Conservation (phyloP, 2,329 filamentous ascomycete species). For the Sporothrix pallida region DNA sequence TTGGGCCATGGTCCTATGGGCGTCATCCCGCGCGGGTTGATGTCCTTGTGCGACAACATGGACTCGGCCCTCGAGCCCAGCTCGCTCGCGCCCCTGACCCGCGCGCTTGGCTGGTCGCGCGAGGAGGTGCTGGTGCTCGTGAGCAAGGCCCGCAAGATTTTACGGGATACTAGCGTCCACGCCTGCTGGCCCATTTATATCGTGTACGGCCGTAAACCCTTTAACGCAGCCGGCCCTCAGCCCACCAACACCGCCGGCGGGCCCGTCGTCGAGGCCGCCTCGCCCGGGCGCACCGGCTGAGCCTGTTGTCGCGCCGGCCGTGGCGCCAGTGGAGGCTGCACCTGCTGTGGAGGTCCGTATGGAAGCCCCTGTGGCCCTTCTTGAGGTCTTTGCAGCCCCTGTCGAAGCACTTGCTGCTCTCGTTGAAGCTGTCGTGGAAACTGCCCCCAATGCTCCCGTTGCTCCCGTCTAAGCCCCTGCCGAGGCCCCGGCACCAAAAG, state of each 20-base stretch:
- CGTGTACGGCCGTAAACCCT: conserved; percentile 30
- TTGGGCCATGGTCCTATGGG: conserved; percentile 65
- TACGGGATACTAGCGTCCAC: conserved; percentile 40
- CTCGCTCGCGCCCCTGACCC: conserved; percentile 42
- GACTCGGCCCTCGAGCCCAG: conserved; percentile 43
- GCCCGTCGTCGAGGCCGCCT: conserved; percentile 4
- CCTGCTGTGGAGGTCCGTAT: background rate
- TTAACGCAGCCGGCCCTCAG: background rate
- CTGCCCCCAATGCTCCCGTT: background rate
- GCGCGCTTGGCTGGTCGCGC: conserved; percentile 41
- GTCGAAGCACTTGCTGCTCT: background rate
- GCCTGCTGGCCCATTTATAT: conserved; percentile 40
- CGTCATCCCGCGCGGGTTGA: conserved; percentile 68
- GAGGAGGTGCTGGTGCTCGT: conserved; percentile 41
- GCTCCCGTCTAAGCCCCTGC: background rate
- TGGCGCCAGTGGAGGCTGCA: background rate
- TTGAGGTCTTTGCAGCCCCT: background rate
- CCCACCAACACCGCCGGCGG: background rate
- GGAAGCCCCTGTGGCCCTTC: no score
- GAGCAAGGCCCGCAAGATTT: conserved; percentile 38
- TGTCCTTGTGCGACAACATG: conserved; percentile 50
- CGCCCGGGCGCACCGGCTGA: background rate
- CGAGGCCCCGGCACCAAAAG: background rate
- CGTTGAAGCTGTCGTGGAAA: no score
- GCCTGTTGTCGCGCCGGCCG: background rate